Evolutionary conservation across 2,329 filamentous ascomycete genomes (phyloP).

Genomic region (Fusarium sp.): DNA sequence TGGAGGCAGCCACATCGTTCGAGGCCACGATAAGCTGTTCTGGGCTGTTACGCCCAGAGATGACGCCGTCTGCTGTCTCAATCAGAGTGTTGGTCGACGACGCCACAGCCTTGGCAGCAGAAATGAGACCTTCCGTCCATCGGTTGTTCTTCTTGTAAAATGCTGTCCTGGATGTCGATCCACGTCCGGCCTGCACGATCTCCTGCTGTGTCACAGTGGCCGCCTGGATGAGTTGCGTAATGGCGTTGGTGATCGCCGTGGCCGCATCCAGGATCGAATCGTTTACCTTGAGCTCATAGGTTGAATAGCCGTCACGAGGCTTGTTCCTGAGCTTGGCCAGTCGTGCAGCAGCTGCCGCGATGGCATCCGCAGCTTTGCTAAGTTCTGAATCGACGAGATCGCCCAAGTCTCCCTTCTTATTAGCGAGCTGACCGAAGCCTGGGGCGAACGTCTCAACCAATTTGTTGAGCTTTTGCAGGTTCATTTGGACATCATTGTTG

Average conservation of each 20-base stretch:
- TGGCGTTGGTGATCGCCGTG: conserved; percentile 91
- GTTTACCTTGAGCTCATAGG: conserved; percentile 95
- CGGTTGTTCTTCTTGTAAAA: conserved; percentile 99
- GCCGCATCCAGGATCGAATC: conserved; percentile 95
- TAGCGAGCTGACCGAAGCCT: conserved; percentile 82
- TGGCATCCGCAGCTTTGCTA: conserved; percentile 92
- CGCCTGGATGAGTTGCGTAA: conserved; percentile 93
- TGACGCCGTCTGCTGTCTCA: conserved; percentile 96
- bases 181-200: conserved; percentile 92
- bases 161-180: conserved; percentile 85
- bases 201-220: conserved; percentile 94
- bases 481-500: conserved; percentile 95
- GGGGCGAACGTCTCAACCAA: conserved; percentile 92
- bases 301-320: conserved; percentile 93
- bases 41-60: conserved; percentile 89
- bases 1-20: conserved; percentile 95
- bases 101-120: conserved; percentile 95
- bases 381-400: conserved; percentile 94
- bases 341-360: conserved; percentile 89
- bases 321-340: conserved; percentile 95
- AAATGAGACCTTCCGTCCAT: conserved; percentile 98
- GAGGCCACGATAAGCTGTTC: conserved; percentile 98
- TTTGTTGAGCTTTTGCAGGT: conserved; percentile 93
- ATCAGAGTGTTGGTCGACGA: conserved; percentile 94
- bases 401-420: conserved; percentile 85